Evolutionary conservation across 139 green algal genomes (phyloP).

Genomic region (Coelastrella sp.): DNA sequence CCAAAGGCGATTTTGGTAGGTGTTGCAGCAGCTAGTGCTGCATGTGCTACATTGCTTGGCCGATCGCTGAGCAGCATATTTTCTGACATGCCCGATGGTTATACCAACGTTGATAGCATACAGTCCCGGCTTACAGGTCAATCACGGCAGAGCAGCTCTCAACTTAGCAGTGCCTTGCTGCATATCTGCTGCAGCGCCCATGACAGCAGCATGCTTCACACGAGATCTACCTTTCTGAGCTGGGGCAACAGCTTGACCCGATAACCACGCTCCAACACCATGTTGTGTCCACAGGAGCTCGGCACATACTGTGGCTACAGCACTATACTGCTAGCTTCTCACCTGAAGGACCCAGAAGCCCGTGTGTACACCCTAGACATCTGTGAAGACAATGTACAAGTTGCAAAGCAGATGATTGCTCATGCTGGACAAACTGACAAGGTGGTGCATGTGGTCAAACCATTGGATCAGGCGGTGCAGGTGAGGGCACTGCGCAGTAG

Average conservation of each 20-base stretch:
- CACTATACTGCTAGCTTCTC: constrained; percentile 23
- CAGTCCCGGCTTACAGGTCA: too few relatives aligned
- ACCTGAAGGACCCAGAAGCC: background rate
- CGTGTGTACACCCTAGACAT: constrained; percentile 27
- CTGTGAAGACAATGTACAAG: constrained; percentile 10
- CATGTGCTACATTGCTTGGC: background rate
- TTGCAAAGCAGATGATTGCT: constrained; percentile 9
- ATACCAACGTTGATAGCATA: too few relatives aligned
- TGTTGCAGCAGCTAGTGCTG: background rate
- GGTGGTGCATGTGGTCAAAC: constrained; percentile 30
- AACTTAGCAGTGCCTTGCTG: too few relatives aligned
- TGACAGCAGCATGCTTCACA: too few relatives aligned
- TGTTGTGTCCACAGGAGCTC: constrained; percentile 11
- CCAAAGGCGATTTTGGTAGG: constrained; percentile 21
- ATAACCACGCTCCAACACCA: background rate
- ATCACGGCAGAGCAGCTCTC: too few relatives aligned
- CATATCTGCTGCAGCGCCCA: too few relatives aligned
- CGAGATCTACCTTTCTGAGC: too few relatives aligned
- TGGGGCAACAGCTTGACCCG: too few relatives aligned
- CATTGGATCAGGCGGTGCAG: constrained; percentile 24
- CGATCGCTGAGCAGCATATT: too few relatives aligned
- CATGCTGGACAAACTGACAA: constrained; percentile 30
- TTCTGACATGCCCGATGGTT: too few relatives aligned
- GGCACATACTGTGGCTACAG: constrained; percentile 42
- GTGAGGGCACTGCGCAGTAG: background rate